These are phyloP conservation scores for Mercurialis annua DNA, from an alignment of 345 rosid species.

Conservation along the genomic window DNA sequence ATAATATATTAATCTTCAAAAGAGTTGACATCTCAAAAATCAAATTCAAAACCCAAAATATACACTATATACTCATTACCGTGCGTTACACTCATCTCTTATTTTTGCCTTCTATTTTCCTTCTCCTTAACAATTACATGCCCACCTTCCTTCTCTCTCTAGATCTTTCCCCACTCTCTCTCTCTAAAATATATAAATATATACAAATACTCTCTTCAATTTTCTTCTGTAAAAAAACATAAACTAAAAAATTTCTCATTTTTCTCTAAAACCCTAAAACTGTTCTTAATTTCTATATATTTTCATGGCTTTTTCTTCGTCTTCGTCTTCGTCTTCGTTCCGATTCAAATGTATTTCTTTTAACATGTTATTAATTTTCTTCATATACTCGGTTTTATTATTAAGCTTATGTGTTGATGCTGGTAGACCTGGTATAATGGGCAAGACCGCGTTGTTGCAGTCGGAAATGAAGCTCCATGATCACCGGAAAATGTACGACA, in stretches of 20 bases:
- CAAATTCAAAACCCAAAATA: slow-evolving; percentile 5
- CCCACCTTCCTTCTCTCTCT: slow-evolving; percentile 18
- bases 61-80: slow-evolving; percentile 33
- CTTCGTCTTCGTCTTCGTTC: slow-evolving; percentile 15
- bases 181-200: not conserved
- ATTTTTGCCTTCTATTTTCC: slow-evolving; percentile 10
- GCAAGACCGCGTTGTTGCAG: slow-evolving; percentile 3
- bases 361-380: slow-evolving; percentile 16
- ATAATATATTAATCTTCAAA: slow-evolving; percentile 6
- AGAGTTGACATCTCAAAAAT: slow-evolving; percentile 31
- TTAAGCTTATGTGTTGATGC: slow-evolving; percentile 29
- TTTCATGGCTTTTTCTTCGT: not conserved
- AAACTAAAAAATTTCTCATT: not conserved
- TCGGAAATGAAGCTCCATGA: slow-evolving; percentile 7
- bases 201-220: too few relatives aligned
- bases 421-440: slow-evolving; percentile 31
- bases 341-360: slow-evolving; percentile 14
- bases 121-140: slow-evolving; percentile 6
- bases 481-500: slow-evolving; percentile 29
- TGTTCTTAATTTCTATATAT: slow-evolving; percentile 29
- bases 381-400: slow-evolving; percentile 30
- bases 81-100: slow-evolving; percentile 31
- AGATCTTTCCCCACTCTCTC: slow-evolving; percentile 6
- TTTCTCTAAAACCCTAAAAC: slow-evolving; percentile 28
- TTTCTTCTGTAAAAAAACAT: not conserved